These are phyloP conservation scores for Ogataea paradorogensis DNA, from an alignment of 805 yeast genomes.

Conservation along the genomic window DNA sequence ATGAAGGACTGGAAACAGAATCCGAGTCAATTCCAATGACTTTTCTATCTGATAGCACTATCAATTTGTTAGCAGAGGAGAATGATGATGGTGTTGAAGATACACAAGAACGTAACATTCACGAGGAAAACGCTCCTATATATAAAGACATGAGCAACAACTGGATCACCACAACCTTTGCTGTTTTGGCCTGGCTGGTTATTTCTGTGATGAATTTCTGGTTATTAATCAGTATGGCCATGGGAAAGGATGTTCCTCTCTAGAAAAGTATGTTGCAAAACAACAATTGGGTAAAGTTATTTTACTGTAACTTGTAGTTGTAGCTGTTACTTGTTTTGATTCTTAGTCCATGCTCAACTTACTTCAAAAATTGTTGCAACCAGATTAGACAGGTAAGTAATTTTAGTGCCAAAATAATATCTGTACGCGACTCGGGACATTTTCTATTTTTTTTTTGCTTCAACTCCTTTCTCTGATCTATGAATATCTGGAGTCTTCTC, in stretches of 20 bases:
- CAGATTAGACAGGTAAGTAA: no score
- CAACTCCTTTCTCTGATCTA: conserved; percentile 1
- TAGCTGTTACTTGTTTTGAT: no score
- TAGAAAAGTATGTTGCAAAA: background rate
- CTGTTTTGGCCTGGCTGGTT: conserved; percentile 64
- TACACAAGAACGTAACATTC: background rate
- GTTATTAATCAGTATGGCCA: conserved; percentile 44
- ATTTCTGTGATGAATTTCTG: conserved; percentile 72
- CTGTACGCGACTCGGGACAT: conserved; percentile 2
- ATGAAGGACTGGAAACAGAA: background rate
- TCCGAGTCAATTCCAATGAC: conserved; percentile 7
- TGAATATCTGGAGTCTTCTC: conserved; percentile 2
- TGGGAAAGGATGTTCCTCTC: conserved; percentile 33
- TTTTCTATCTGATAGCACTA: conserved; percentile 12
- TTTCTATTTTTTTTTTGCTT: background rate
- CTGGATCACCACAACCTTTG: conserved; percentile 46
- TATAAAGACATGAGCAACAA: conserved; percentile 72
- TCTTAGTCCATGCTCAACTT: no score
- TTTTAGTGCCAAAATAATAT: background rate
- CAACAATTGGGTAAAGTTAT: no score
- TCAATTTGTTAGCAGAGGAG: conserved; percentile 9
- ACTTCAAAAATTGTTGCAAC: no score
- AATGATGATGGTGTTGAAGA: background rate
- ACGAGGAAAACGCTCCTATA: conserved; percentile 14
- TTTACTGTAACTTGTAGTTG: no score